Percentiles rank a stretch among this genome's conserved stretches.
Evolutionary conservation across 306 rosid species (phyloP).

Genomic region (Astragalus glycyphyllos): DNA sequence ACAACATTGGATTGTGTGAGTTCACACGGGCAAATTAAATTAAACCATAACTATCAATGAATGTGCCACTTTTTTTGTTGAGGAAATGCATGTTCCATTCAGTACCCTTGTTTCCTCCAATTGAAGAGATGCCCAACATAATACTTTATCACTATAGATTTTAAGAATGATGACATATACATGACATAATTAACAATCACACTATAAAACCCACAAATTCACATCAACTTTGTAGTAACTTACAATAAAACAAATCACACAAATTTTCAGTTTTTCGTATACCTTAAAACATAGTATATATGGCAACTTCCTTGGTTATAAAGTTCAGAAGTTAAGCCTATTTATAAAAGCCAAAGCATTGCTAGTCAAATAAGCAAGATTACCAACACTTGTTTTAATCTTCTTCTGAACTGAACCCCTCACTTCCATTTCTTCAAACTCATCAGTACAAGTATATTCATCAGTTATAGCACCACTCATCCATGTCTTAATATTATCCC

Average conservation of each 20-base stretch:
- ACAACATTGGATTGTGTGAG: too few relatives aligned
- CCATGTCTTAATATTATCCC: conserved; percentile 58
- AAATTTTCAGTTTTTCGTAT: neutral
- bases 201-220: conserved; percentile 9
- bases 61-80: too few relatives aligned
- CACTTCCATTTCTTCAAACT: conserved; percentile 46
- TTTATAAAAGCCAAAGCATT: conserved; percentile 47
- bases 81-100: neutral
- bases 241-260: neutral
- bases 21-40: too few relatives aligned
- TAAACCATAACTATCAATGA: too few relatives aligned
- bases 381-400: conserved; percentile 32
- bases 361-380: conserved; percentile 35
- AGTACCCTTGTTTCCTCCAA: neutral
- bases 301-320: neutral
- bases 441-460: conserved; percentile 52
- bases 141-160: neutral
- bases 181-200: conserved; percentile 17
- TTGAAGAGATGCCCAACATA: neutral
- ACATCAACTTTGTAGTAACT: neutral
- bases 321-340: conserved; percentile 10
- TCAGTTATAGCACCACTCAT: conserved; percentile 58
- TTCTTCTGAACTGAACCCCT: conserved; percentile 27
- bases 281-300: neutral
- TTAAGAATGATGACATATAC: neutral